Base-by-base conservation (phyloP, 805 yeast genomes). In the Sugiyamaella mastotermitis region DNA sequence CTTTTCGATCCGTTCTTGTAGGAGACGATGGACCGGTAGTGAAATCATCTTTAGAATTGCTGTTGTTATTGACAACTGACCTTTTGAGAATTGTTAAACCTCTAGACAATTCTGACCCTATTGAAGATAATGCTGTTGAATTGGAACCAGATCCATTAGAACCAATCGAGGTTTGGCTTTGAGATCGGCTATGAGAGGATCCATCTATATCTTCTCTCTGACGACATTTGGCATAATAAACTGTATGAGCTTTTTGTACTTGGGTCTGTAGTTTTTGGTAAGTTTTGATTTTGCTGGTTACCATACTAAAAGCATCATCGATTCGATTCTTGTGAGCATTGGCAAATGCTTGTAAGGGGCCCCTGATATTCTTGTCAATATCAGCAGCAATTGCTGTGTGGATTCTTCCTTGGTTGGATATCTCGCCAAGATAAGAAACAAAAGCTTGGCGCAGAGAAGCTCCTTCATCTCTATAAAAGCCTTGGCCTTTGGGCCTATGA, bases 301-400 rank as follows among this genome's bases (percentile, higher is more conserved):
- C 60, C 5, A 64, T 59, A 39, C 69, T 64, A 42, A 78, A 78
- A 19, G 80, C 71, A 44, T 70, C 72, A 25, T 67, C 71, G 1
- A 84, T 68, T 31, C 90, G 61, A 43, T 70, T 71, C 41, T 70
- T 71, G 59, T 85, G 94, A 35, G 78, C 83, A 16, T 61, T 60
- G 37, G 83, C 69, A 90, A 92, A 85, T 48, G 69, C 69, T 7
- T 72, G 56, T 47, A 85, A 81, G 0, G 94, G 94, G 7, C 67
- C 68, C 37, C 80, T 60, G 0, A 84, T 84, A 42, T 70, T 56
- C 2, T 59, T 47, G 42, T 72, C 72, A 36, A 84, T 74, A 39
- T 71, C 73, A 2, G 69, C 58, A 1, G 88, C 83, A 15, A 82
- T 70, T 26, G 67, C 65, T 32, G 73, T 48, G 52, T 79, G 86